Evolutionary conservation across 2,329 filamentous ascomycete genomes (phyloP).

Genomic region (Fusarium guadeloupense): DNA sequence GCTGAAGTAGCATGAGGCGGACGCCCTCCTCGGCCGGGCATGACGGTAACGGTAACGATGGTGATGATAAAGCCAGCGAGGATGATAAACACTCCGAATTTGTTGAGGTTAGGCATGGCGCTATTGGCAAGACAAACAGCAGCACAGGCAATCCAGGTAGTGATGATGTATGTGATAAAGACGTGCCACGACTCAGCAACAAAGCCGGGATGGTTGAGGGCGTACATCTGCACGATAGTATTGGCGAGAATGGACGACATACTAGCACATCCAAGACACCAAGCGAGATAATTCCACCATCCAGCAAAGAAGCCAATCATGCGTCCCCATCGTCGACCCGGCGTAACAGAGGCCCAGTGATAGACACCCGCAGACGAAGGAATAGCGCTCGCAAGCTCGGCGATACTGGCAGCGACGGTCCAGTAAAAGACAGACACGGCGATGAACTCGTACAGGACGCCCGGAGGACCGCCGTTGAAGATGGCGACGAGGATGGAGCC

Average conservation of each 20-base stretch:
- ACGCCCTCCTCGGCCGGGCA: slow-evolving; percentile 51
- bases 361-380: slow-evolving; percentile 70
- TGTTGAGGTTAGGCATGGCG: slow-evolving; percentile 61
- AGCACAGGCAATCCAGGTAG: slow-evolving; percentile 52
- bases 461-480: slow-evolving; percentile 69
- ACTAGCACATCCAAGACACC: slow-evolving; percentile 51
- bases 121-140: slow-evolving; percentile 64
- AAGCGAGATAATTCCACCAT: slow-evolving; percentile 58
- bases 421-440: slow-evolving; percentile 62
- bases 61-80: slow-evolving; percentile 64
- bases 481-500: slow-evolving; percentile 60
- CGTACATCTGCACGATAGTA: slow-evolving; percentile 56
- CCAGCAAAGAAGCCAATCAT: slow-evolving; percentile 57
- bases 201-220: slow-evolving; percentile 52
- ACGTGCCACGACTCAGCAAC: slow-evolving; percentile 53
- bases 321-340: slow-evolving; percentile 61
- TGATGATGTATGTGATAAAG: slow-evolving; percentile 53
- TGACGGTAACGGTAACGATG: slow-evolving; percentile 63
- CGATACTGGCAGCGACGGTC: slow-evolving; percentile 66
- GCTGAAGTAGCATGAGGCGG: slow-evolving; percentile 45
- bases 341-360: slow-evolving; percentile 68
- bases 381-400: slow-evolving; percentile 68
- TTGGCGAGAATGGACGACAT: slow-evolving; percentile 55
- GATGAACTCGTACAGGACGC: slow-evolving; percentile 69
- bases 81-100: slow-evolving; percentile 61